Base-by-base conservation (phyloP, 768 basidiomycete genomes). In the Gloeopeniophorella convolvens region DNA sequence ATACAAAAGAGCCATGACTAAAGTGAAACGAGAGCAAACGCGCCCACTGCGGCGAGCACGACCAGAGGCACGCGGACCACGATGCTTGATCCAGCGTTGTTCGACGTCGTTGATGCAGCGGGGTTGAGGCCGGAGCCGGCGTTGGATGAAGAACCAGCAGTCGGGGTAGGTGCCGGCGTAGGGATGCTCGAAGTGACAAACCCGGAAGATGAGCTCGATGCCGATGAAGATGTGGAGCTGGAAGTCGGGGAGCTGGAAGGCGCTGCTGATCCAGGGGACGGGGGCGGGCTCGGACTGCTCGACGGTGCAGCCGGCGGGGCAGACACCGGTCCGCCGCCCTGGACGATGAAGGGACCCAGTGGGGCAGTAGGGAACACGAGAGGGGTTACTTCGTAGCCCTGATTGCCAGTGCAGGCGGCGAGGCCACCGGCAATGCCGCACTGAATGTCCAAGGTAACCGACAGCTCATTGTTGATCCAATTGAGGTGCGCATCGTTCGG, bases 401-500 rank as follows among this genome's bases (percentile, higher is more conserved):
- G 7, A 13, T 28, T 5, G 12, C 24, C 44, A 4, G 44, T 46
- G 44, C 50, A 46, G 16, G 44, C 31, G 4, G 44, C 44, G 28
- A 46, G n/a, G 21, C 44, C 32, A 24, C 10, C 21, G n/a, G 6
- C 24, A 16, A 51, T 30, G n/a, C 37, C 44, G 18, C 50, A 51
- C 11, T 45, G 15, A 36, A 51, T 28, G 23, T 51, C 50, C 20
- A 51, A 16, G 16, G 26, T 34, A 8, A 41, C 0, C 27, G 50
- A 46, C 8, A 41, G 7, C 3, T 32, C 20, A 5, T 27, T 1
- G 7, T 51, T 45, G n/a, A 24, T 24, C n/a, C 46, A 46, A 3
- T n/a, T 23, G 13, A 51, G n/a, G 24, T 51, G 50, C 20, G 50
- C 44, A 13, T 51, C 44, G 30, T 13, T 33, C 8, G 50, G 44